Conservation (phyloP, 495 filamentous ascomycete species). For the Symbiotaphrina buchneri region DNA sequence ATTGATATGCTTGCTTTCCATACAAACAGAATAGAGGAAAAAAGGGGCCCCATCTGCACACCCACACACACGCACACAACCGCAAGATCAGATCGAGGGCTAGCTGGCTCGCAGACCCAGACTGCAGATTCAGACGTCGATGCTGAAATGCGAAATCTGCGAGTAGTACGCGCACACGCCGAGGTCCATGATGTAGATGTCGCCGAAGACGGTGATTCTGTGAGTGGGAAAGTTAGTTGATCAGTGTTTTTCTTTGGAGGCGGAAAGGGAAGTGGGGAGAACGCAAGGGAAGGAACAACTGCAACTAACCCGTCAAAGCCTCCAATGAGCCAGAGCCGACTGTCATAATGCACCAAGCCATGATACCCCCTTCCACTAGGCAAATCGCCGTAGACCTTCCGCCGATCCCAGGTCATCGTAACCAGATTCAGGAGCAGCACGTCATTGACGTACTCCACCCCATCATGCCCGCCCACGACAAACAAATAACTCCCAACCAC, state of each 20-base stretch:
- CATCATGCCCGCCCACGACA: constrained; percentile 42
- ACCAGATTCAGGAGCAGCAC: constrained; percentile 41
- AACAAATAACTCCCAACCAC: constrained; percentile 44
- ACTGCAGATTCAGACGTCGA: constrained; percentile 38
- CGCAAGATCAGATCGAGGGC: too few species aligned
- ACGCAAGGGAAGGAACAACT: not conserved
- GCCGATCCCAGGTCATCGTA: constrained; percentile 43
- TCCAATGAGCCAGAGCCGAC: constrained; percentile 31
- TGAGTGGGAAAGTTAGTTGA: constrained; percentile 1
- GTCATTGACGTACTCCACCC: constrained; percentile 40
- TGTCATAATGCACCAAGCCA: constrained; percentile 36
- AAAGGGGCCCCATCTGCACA: too few species aligned
- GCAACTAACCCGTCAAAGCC: constrained; percentile 30
- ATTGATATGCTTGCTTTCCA: too few species aligned
- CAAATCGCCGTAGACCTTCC: constrained; percentile 35
- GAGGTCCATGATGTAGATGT: constrained; percentile 38
- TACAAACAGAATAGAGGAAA: too few species aligned
- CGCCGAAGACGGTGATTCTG: constrained; percentile 33
- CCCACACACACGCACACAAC: too few species aligned
- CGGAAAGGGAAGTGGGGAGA: not conserved
- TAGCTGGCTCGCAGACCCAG: too few species aligned
- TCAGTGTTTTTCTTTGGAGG: not conserved
- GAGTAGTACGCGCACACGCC: constrained; percentile 44
- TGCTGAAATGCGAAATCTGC: constrained; percentile 43
- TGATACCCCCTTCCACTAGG: constrained; percentile 40